These are phyloP conservation scores for Centella asiatica DNA, from an alignment of 129 eudicot genomes.

Conservation along the genomic window DNA sequence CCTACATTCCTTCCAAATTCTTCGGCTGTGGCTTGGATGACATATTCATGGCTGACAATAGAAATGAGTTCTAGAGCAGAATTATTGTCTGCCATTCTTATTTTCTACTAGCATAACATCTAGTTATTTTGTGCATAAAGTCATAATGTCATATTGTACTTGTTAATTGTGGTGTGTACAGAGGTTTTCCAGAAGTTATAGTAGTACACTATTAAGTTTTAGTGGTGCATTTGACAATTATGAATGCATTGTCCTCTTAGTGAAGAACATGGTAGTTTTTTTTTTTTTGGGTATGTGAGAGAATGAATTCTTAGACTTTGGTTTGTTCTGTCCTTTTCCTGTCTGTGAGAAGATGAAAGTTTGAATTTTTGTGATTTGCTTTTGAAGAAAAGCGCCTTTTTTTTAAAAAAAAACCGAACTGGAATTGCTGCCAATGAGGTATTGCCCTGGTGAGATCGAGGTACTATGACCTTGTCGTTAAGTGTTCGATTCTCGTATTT, in stretches of 20 bases:
- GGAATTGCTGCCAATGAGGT: too few species aligned
- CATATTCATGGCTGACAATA: neutral
- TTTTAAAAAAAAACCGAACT: too few species aligned
- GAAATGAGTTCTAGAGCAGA: neutral
- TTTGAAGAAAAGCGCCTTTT: too few species aligned
- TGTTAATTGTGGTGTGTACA: neutral
- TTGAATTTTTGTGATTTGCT: too few species aligned
- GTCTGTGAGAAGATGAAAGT: too few species aligned
- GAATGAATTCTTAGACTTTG: too few species aligned
- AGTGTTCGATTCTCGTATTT: too few species aligned
- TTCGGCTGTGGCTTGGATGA: too few species aligned
- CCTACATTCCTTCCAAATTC: neutral
- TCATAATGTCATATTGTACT: neutral
- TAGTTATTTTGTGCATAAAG: slow-evolving; percentile 1
- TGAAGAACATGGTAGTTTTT: neutral
- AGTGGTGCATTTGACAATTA: neutral
- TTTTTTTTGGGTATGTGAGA: neutral
- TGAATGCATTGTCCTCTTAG: too few species aligned
- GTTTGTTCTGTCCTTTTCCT: too few species aligned
- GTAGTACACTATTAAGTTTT: neutral
- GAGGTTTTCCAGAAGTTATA: neutral
- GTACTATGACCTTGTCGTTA: too few species aligned
- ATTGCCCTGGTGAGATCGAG: too few species aligned
- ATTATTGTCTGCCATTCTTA: slow-evolving; percentile 2
- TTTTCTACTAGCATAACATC: neutral